These are phyloP conservation scores for Solanum pennellii DNA, from an alignment of 257 asterid species.

Conservation along the genomic window DNA sequence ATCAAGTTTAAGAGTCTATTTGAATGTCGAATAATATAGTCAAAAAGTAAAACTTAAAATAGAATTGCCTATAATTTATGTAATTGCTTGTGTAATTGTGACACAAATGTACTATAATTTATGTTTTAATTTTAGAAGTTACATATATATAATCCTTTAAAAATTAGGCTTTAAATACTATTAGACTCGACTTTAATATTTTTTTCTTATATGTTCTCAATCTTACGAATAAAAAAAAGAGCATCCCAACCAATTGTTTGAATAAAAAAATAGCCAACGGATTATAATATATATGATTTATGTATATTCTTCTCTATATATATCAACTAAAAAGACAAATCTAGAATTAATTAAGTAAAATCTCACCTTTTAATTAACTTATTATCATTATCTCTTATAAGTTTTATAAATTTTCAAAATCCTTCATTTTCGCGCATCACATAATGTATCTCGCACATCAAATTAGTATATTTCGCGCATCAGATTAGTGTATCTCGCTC, in stretches of 20 bases:
- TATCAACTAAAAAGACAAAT: background rate
- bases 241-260: background rate
- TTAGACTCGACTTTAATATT: background rate
- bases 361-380: no score
- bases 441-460: no score
- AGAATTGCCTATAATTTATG: no score
- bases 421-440: no score
- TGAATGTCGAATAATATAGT: no score
- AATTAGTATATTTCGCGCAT: no score
- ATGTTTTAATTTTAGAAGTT: background rate
- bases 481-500: no score
- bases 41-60: background rate
- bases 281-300: background rate
- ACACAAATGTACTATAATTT: background rate
- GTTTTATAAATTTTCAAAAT: no score
- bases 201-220: background rate
- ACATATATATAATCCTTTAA: background rate
- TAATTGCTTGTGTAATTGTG: background rate
- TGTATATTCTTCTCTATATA: background rate
- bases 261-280: fast-evolving
- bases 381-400: no score
- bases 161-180: background rate
- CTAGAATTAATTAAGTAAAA: no score
- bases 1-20: background rate
- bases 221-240: no score